Conservation (phyloP, 306 rosid genomes). For the Cucurbita maxima region DNA sequence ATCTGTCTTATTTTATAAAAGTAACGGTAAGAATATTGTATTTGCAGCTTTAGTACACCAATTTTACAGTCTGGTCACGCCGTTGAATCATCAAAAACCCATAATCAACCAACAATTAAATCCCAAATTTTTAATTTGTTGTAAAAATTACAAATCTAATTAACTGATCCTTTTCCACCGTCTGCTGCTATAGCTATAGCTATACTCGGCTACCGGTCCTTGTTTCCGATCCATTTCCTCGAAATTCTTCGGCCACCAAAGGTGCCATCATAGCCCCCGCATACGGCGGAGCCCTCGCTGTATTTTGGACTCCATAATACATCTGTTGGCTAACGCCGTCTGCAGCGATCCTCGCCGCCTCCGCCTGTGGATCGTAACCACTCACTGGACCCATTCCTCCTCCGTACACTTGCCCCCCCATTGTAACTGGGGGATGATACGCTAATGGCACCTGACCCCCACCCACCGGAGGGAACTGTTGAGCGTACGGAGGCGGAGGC, state of each 20-base stretch:
- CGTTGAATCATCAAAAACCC: not conserved
- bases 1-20: too few relatives aligned
- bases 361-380: constrained; percentile 24
- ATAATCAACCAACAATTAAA: not conserved
- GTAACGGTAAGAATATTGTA: too few relatives aligned
- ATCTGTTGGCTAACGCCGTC: constrained; percentile 36
- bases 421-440: constrained; percentile 35
- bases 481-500: constrained; percentile 25
- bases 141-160: not conserved
- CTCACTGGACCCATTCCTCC: constrained; percentile 30
- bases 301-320: constrained; percentile 34
- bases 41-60: too few relatives aligned
- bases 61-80: too few relatives aligned
- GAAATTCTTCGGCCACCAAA: constrained; percentile 26
- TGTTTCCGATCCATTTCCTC: constrained; percentile 31
- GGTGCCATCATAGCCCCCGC: constrained; percentile 29
- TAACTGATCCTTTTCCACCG: not conserved
- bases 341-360: constrained; percentile 16
- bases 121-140: not conserved
- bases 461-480: constrained; percentile 22
- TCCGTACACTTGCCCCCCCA: constrained; percentile 35
- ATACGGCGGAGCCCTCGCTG: constrained; percentile 6
- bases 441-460: constrained; percentile 37
- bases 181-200: not conserved
- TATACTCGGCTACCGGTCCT: constrained; percentile 35